Evolutionary conservation across 192 early-diverging fungal species (phyloP), one percentile per base, ranked within the genome.

Genomic region (Dimargaris verticillata): DNA sequence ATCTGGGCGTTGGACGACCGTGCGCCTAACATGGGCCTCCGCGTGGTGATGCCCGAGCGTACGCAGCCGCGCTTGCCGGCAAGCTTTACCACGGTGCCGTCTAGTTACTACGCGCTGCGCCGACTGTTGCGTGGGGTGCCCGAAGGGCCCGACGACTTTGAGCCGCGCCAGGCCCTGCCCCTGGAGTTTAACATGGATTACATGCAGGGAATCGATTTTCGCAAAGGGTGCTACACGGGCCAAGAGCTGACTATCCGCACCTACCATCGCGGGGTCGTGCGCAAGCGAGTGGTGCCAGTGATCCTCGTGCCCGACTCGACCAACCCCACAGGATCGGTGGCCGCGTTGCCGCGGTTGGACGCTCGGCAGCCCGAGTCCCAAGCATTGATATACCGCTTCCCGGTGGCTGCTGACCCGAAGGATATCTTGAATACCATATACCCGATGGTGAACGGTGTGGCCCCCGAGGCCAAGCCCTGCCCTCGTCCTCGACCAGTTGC

Each of bases 181-280:
- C 70, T 98, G 48, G 94, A 99, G 66, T 81, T 79, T 53, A 96
- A 97, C 63, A 66, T 95, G 41, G 95, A 99, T 69, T 83, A 83
- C 60, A 88, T 99, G 83, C 70, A 77, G 52, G 94, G 94, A 63
- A 91, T 99, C 57, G 89, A 97, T 70, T 99, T 95, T 74, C 74
- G 78, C 60, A 99, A 99, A 74, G 95, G 95, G 1, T 99, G 95
- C 72, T 99, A 99, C 63, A 81, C 97, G 28, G 95, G 95, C 15
- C 95, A 99, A 69, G 95, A 97, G 69, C 83, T 99, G 65, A 99
- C 95, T 0, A 94, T 95, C 69, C 78, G 95, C 50, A 99, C 93
- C 13, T 84, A 97, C 62, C 91, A 97, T 66, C 91, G 85, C 28
- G 95, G 95, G 17, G 88, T 92, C 6, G 88, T 85, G 46, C 81